Percentiles rank a stretch among this genome's conserved stretches.
Conservation (phyloP, 1,139 yeast genomes). For the Geotrichum siamense region DNA sequence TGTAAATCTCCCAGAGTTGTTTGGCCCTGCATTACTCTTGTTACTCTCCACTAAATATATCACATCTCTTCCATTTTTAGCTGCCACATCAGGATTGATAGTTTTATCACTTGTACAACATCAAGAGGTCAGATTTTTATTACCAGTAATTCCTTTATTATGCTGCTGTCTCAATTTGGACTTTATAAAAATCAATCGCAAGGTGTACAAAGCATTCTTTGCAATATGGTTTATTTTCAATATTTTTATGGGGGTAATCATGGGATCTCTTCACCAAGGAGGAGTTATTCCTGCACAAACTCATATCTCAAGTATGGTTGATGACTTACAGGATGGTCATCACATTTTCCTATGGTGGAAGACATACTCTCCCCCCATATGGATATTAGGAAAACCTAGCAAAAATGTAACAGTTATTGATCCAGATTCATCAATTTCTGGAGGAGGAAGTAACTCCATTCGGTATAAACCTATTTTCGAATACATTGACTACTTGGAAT, state of each 20-base stretch:
- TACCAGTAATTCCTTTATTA: slow-evolving; percentile 68
- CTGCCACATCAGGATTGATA: slow-evolving; percentile 55
- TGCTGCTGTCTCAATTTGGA: slow-evolving; percentile 51
- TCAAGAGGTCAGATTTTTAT: slow-evolving; percentile 80
- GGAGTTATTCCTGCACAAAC: slow-evolving; percentile 71
- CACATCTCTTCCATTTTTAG: slow-evolving; percentile 38
- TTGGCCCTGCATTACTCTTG: slow-evolving; percentile 68
- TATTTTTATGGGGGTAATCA: slow-evolving; percentile 47
- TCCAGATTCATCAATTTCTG: slow-evolving; percentile 22
- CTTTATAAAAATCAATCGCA: slow-evolving; percentile 19
- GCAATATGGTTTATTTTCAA: slow-evolving; percentile 63
- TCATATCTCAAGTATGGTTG: slow-evolving; percentile 25
- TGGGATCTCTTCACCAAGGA: slow-evolving; percentile 86
- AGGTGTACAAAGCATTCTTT: slow-evolving; percentile 29
- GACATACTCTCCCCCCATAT: slow-evolving; percentile 87
- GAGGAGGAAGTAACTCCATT: slow-evolving; percentile 32
- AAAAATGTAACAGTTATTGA: slow-evolving; percentile 26
- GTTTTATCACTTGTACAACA: slow-evolving; percentile 72
- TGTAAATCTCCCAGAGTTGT: slow-evolving; percentile 65
- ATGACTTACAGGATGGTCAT: background rate
- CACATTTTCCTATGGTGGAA: slow-evolving; percentile 75
- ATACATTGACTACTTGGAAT: slow-evolving; percentile 26
- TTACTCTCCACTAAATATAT: slow-evolving; percentile 25
- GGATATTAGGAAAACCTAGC: slow-evolving; percentile 52
- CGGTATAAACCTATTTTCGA: slow-evolving; percentile 34